Conservation (phyloP, 164 flowering plant genomes). For the Nymphaea thermarum region DNA sequence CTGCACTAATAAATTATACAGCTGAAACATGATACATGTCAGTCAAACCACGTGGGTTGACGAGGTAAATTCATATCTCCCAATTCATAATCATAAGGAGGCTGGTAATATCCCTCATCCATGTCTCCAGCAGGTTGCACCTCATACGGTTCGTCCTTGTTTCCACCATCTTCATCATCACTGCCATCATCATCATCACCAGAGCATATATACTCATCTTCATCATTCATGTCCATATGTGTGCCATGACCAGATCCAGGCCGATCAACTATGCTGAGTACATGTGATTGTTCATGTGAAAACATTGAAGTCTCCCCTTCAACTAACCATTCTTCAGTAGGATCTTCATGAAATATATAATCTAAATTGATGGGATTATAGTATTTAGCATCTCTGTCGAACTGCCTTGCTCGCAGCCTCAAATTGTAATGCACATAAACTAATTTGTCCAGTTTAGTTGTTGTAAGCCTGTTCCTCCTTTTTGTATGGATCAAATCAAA, state of each 20-base stretch:
- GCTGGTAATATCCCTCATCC: not conserved
- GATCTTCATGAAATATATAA: constrained; percentile 2
- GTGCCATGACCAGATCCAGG: not conserved
- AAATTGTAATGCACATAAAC: constrained; percentile 68
- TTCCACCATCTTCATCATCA: not conserved
- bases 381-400: not conserved
- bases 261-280: not conserved
- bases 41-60: not conserved
- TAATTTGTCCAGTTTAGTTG: constrained; percentile 45
- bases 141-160: not conserved
- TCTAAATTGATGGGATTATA: constrained; percentile 1
- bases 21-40: no score
- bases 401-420: constrained; percentile 21
- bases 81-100: not conserved
- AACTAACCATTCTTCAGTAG: constrained; percentile 1
- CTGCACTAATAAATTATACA: no score
- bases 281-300: not conserved
- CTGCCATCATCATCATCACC: not conserved
- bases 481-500: constrained; percentile 43
- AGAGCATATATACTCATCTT: not conserved
- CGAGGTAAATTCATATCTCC: not conserved
- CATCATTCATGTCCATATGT: not conserved
- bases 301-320: not conserved
- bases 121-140: not conserved
- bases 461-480: constrained; percentile 38